Percentiles rank a stretch among this genome's conserved stretches.
Evolutionary conservation across 2,329 filamentous ascomycete species (phyloP).

Genomic region (Lithohypha guttulata): DNA sequence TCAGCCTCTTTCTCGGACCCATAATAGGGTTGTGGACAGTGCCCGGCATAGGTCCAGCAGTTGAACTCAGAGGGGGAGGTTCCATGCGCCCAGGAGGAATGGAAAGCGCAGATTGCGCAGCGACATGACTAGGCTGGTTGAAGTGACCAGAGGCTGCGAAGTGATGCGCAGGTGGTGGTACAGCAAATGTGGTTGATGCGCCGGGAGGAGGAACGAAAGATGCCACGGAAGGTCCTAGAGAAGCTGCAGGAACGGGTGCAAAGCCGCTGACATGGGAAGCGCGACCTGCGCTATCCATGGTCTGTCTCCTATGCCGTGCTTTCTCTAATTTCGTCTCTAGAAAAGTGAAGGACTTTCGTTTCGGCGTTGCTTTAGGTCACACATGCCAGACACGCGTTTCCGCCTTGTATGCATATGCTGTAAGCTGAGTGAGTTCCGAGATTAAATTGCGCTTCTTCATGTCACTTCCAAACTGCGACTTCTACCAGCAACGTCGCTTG

Average conservation of each 20-base stretch:
- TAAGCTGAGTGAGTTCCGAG: neutral
- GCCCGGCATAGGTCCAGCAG: constrained; percentile 19
- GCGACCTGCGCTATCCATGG: constrained; percentile 1
- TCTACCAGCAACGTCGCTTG: neutral
- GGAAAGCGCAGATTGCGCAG: constrained; percentile 6
- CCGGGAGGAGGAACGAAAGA: neutral
- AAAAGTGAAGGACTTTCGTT: no score
- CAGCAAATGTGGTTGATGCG: neutral
- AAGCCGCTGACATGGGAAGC: constrained; percentile 5
- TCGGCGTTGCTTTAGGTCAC: neutral
- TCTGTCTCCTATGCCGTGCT: neutral
- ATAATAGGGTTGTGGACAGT: constrained; percentile 16
- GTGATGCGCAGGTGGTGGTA: constrained; percentile 2
- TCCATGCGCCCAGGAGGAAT: constrained; percentile 17
- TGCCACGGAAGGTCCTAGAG: constrained; percentile 1
- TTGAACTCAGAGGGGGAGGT: constrained; percentile 19
- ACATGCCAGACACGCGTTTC: neutral
- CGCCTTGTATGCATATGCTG: no score
- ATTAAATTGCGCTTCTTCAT: neutral
- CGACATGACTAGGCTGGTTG: constrained; percentile 9
- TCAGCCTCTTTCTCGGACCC: constrained; percentile 25
- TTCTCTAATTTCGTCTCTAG: no score
- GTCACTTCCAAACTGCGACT: neutral
- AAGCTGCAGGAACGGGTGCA: constrained; percentile 1
- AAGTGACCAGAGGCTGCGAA: no score